Evolutionary conservation across 805 yeast genomes (phyloP).

Genomic region (Cyberlindnera subsufficiens): DNA sequence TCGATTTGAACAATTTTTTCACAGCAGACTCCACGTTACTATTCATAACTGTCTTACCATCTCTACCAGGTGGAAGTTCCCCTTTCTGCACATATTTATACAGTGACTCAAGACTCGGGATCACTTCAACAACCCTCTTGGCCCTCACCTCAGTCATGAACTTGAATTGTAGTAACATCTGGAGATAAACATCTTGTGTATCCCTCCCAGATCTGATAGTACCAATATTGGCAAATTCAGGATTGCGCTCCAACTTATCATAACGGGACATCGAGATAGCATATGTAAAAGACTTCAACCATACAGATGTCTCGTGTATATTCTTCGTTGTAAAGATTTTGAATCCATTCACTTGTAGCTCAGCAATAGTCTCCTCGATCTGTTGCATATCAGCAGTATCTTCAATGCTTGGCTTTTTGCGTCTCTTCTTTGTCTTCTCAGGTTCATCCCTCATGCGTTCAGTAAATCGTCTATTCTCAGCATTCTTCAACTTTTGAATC

Average conservation of each 20-base stretch:
- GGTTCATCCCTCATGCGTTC: conserved; percentile 25
- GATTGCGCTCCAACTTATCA: conserved; percentile 51
- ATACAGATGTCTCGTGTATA: conserved; percentile 38
- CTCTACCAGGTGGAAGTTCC: conserved; percentile 33
- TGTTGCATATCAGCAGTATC: conserved; percentile 19
- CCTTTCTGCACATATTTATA: conserved; percentile 24
- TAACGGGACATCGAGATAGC: conserved; percentile 47
- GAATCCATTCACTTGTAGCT: conserved; percentile 41
- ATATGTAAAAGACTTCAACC: conserved; percentile 54
- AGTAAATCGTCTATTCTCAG: conserved; percentile 41
- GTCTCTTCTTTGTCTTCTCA: not conserved
- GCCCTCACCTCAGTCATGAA: conserved; percentile 50
- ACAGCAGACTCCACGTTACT: conserved; percentile 45
- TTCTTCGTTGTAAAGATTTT: conserved; percentile 47
- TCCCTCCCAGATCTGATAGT: conserved; percentile 49
- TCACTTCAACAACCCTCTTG: conserved; percentile 35
- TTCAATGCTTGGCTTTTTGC: conserved; percentile 3
- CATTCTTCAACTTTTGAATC: conserved; percentile 35
- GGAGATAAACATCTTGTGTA: conserved; percentile 38
- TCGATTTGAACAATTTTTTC: conserved; percentile 40
- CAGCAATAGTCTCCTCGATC: conserved; percentile 35
- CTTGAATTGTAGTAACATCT: conserved; percentile 51
- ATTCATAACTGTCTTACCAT: conserved; percentile 42
- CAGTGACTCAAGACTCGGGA: conserved; percentile 32
- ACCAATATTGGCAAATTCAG: conserved; percentile 50